Conservation (phyloP, 768 basidiomycete species). For the Lanmaoa rubissima region DNA sequence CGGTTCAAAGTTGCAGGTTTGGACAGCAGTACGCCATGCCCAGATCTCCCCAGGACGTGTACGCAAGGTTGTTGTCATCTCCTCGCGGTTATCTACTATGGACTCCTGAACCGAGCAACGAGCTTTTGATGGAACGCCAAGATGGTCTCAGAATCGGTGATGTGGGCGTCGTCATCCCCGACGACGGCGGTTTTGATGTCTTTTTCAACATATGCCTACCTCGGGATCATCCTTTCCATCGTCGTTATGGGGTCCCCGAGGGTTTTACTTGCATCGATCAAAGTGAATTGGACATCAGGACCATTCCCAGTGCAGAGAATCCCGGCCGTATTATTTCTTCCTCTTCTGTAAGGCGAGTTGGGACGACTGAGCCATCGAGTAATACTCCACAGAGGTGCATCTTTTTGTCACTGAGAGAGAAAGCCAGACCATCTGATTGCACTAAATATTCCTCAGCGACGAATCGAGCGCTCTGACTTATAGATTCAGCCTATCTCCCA, state of each 20-base stretch:
- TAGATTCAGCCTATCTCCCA: background rate
- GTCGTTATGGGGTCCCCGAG: slow-evolving; percentile 21
- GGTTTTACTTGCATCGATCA: slow-evolving; percentile 22
- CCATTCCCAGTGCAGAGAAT: background rate
- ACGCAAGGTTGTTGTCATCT: slow-evolving; percentile 8
- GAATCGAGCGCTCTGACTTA: background rate
- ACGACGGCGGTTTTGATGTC: slow-evolving; percentile 33
- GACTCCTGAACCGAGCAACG: slow-evolving; percentile 28
- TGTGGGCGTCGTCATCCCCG: slow-evolving; percentile 22
- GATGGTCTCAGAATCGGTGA: slow-evolving; percentile 35
- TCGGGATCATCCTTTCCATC: slow-evolving; percentile 23
- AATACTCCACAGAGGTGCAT: background rate
- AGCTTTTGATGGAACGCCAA: slow-evolving; percentile 22
- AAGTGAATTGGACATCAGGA: slow-evolving; percentile 6
- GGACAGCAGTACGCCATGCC: background rate
- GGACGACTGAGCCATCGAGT: background rate
- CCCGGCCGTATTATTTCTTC: background rate
- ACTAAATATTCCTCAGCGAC: background rate
- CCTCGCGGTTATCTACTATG: slow-evolving; percentile 31
- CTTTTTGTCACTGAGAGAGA: background rate
- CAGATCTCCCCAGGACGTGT: slow-evolving; percentile 8
- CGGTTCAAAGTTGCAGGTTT: background rate
- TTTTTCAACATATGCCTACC: slow-evolving; percentile 35
- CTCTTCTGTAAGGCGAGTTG: background rate
- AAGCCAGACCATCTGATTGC: background rate